Base-by-base conservation (phyloP, 805 yeast genomes). In the Helenozyma baotianmanensis region DNA sequence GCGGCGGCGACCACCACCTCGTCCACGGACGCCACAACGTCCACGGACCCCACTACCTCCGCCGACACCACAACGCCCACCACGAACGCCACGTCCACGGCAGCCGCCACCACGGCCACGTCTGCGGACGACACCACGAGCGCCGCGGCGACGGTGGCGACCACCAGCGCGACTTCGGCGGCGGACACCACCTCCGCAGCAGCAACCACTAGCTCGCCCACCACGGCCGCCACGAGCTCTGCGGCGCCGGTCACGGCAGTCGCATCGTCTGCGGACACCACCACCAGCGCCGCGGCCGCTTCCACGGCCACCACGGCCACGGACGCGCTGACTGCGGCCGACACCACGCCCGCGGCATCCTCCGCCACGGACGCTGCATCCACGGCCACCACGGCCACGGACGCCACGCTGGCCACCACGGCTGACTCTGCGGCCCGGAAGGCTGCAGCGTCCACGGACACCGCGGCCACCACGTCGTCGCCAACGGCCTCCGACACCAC, bases 311-410 rank as follows among this genome's bases (percentile, higher is more conserved):
- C 38, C 14, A 38, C 44, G 19, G 34, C 40, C 13, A 38, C 23
- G 11, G 36, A 23, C 23, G 14, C 30, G 25, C 21, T 27, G 35
- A 27, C 45, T 29, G 30, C 43, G 19, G 38, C 50, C 7, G 22
- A 45, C 6, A 37, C 53, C 17, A 36, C 40, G 23, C 27, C 50
- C 27, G 39, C 47, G 9, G 21, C 21, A 26, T 38, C 26, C 39
- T 40, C 29, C 19, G 12, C 23, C 27, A 7, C 25, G 25, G 15
- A 6, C 7, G 21, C 23, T 23, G 27, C 19, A 17, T 6, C 19
- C 19, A 6, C 19, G 19, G 19, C 19, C 8, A 7, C 28, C 24
- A 27, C 40, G 9, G 22, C 36, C 18, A 14, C 29, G 23, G 14
- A 29, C 14, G 13, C 40, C 36, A 10, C 35, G 19, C 14, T 29